phyloP scores from a whole-genome alignment of 108 stramenopile species.

The Conticribra weissflogii region DNA sequence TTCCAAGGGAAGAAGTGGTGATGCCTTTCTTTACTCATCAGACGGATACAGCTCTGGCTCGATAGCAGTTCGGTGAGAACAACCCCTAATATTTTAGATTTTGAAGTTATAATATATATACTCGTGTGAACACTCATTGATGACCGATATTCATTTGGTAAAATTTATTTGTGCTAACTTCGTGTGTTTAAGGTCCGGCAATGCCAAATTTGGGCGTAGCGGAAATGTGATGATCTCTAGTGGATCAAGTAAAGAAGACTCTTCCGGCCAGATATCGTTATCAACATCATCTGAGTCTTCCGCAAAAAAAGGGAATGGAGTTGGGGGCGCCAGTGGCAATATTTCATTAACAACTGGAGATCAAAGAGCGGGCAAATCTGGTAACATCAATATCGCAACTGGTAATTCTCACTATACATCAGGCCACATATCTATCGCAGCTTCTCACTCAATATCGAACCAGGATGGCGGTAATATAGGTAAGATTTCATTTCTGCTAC shows the following conservation, averaged over 20 bases:
- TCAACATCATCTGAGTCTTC: conserved; percentile 1
- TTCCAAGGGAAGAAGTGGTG: conserved; percentile 1
- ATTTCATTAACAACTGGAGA: conserved; percentile 23
- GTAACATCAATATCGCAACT: conserved; percentile 26
- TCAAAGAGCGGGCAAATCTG: conserved; percentile 11
- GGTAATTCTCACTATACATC: not conserved
- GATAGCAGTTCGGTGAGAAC: no score
- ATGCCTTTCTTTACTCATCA: not conserved
- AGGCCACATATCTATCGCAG: not conserved
- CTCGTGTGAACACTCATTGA: no score
- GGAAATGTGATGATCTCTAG: no score
- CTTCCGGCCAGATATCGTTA: not conserved
- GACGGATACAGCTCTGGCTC: not conserved
- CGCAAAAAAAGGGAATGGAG: not conserved
- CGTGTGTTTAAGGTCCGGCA: no score
- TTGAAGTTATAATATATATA: no score
- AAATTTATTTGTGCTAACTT: no score
- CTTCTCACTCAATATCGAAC: conserved; percentile 2
- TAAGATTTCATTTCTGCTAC: not conserved
- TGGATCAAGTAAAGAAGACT: no score
- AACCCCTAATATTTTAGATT: no score
- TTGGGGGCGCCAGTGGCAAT: conserved; percentile 9
- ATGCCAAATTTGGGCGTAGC: no score
- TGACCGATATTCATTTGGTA: no score
- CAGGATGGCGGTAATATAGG: not conserved